Conservation (phyloP, 768 basidiomycete genomes). For the Cytidiella melzeri region DNA sequence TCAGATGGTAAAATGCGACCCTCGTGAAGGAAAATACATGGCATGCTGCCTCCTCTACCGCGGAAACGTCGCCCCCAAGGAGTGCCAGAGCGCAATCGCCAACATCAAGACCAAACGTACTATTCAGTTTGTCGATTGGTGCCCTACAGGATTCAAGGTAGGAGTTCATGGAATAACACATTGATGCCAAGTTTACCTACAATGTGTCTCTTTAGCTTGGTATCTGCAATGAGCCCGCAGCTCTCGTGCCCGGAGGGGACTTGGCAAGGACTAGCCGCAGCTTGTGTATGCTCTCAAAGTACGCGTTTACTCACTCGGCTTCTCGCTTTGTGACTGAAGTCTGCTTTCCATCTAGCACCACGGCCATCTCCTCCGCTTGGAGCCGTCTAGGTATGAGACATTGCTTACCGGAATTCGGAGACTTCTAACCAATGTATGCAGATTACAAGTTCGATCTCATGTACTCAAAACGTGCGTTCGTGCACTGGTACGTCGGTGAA, state of each 20-base stretch:
- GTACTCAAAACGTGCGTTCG: constrained; percentile 56
- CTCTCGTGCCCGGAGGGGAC: constrained; percentile 69
- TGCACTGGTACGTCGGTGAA: constrained; percentile 67
- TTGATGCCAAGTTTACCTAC: neutral
- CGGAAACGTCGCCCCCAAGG: constrained; percentile 75
- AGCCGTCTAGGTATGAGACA: constrained; percentile 37
- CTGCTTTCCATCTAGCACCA: constrained; percentile 31
- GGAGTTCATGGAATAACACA: neutral
- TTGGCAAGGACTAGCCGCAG: constrained; percentile 70
- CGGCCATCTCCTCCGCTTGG: constrained; percentile 69
- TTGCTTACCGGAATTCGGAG: too few species aligned
- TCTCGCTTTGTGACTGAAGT: neutral
- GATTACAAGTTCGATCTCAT: constrained; percentile 80
- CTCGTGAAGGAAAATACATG: constrained; percentile 77
- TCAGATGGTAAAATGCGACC: constrained; percentile 80
- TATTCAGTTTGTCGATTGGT: constrained; percentile 77
- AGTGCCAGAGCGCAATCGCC: constrained; percentile 67
- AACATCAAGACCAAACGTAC: constrained; percentile 75
- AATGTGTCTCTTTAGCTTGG: constrained; percentile 33
- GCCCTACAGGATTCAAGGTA: constrained; percentile 67
- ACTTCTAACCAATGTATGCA: neutral
- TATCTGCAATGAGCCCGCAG: constrained; percentile 75
- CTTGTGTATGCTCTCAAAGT: constrained; percentile 73
- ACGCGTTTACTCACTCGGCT: neutral
- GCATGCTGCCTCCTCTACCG: constrained; percentile 68